Evolutionary conservation across 2,329 filamentous ascomycete genomes (phyloP).

Genomic region (Fusarium sacchari): DNA sequence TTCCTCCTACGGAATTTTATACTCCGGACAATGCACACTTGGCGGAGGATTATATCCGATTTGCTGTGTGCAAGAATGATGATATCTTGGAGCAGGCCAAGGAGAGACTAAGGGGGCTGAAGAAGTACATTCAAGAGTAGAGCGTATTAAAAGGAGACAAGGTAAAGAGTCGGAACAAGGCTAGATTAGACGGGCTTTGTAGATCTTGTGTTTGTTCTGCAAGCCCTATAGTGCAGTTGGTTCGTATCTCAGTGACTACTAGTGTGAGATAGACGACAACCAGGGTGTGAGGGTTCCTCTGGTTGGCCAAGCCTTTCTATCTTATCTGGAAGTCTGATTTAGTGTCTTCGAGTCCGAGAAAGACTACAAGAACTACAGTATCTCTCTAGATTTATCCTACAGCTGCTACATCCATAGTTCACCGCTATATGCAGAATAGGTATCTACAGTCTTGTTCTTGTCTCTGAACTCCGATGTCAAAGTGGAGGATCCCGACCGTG

Average conservation of each 20-base stretch:
- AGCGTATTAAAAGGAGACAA: not conserved
- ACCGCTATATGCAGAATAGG: not conserved
- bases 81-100: conserved; percentile 83
- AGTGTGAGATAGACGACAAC: not conserved
- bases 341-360: not conserved
- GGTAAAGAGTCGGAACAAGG: not conserved
- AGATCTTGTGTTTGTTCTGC: not conserved
- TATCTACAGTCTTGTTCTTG: not conserved
- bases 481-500: conserved; percentile 46
- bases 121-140: conserved; percentile 69
- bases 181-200: conserved; percentile 14
- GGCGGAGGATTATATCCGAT: conserved; percentile 92
- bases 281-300: not conserved
- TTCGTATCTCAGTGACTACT: not conserved
- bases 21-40: conserved; percentile 84
- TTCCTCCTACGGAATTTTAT: conserved; percentile 97
- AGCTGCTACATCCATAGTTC: not conserved
- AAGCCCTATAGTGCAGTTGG: not conserved
- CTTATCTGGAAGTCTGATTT: not conserved
- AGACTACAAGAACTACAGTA: not conserved
- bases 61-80: conserved; percentile 96
- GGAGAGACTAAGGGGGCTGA: conserved; percentile 76
- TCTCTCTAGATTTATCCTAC: not conserved
- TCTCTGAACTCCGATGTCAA: conserved; percentile 30
- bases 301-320: not conserved